These are phyloP conservation scores for Nepenthes mirabilis DNA, from an alignment of 148 eudicot species.

Conservation along the genomic window DNA sequence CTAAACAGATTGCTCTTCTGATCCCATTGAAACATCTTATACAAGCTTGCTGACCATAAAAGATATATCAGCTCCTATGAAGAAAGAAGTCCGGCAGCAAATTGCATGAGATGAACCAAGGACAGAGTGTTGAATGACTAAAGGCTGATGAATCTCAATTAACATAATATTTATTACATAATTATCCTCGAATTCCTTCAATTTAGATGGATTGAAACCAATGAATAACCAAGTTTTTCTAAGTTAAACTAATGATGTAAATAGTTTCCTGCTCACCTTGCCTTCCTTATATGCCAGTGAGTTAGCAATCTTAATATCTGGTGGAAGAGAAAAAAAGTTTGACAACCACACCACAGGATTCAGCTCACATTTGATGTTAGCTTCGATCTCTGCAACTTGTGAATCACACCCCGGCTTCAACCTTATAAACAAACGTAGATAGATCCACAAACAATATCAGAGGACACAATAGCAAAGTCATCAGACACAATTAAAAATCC, in stretches of 20 bases:
- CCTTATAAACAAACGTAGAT: conserved; percentile 18
- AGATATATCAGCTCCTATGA: too few relatives aligned
- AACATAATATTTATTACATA: too few relatives aligned
- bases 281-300: conserved; percentile 70
- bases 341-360: conserved; percentile 62
- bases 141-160: too few relatives aligned
- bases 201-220: not conserved
- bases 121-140: too few relatives aligned
- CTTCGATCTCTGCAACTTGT: conserved; percentile 53
- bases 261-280: conserved; percentile 31
- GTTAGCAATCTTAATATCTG: conserved; percentile 64
- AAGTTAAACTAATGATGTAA: not conserved
- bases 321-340: conserved; percentile 57
- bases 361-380: conserved; percentile 43
- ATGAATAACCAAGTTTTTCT: not conserved
- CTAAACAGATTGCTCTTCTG: too few relatives aligned
- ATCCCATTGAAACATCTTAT: too few relatives aligned
- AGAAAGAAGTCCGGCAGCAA: too few relatives aligned
- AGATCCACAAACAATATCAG: conserved; percentile 1
- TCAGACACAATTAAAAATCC: not conserved
- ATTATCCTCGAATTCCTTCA: too few relatives aligned
- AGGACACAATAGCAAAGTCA: not conserved
- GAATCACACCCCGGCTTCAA: conserved; percentile 66
- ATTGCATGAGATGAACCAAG: too few relatives aligned
- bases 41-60: too few relatives aligned